Base-by-base conservation (phyloP, 2,329 filamentous ascomycete species). In the Fusarium tjaetaba region DNA sequence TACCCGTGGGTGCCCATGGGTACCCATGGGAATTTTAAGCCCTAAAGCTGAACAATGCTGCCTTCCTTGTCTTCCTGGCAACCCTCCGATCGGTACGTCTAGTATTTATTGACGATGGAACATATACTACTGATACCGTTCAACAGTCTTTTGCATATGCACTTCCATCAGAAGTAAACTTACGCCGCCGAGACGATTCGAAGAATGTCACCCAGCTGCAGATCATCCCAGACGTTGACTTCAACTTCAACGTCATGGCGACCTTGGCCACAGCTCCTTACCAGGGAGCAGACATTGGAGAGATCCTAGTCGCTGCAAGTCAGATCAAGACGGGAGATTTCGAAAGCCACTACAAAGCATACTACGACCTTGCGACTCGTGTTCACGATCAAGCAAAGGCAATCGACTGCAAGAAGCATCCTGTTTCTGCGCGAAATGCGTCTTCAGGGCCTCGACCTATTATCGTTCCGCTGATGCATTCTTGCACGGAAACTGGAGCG, bases 381-480 rank as follows among this genome's bases (percentile, higher is more conserved):
- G 71, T 74, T 3, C 71, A 77, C n/a, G 28, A 70, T 0, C 55
- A 74, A 8, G 77, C 79, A 11, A 41, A 68, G 41, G 61, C 64
- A n/a, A 72, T 76, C 1, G 73, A 76, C 8, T 28, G 64, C 2
- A 56, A 58, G 2, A 76, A 73, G 7, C 68, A 80, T 34, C 76
- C 78, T 0, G n/a, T 79, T 34, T 79, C 77, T 14, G 78, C 75
- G 20, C 68, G 76, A 22, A 71, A 75, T 11, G 65, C 74, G 11
- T 77, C 34, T 85, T 86, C 71, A 80, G 78, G 10, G 81, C 84
- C 5, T 71, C 85, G 1, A 81, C 76, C 2, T 87, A 87, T 74
- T 86, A 82, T 71, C 82, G 85, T 28, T 60, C 74, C 0, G 82
- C 85, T 14, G 82, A 83, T 66, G 84, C 85, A 68, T 87, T 81